phyloP scores from a whole-genome alignment of 148 eudicot species.

The Amaranthus cruentus region DNA sequence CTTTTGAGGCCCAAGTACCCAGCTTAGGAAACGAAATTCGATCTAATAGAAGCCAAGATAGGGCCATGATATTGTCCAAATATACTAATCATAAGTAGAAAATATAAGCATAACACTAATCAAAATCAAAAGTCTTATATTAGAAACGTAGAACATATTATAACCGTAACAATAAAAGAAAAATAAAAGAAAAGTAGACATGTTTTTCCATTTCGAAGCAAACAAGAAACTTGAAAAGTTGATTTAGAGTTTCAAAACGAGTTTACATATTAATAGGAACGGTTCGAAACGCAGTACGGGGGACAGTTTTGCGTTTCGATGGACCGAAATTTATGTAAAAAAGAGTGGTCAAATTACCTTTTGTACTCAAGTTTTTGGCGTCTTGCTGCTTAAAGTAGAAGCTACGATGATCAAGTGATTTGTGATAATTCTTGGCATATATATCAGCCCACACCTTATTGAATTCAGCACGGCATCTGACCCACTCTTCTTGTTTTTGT shows the following conservation, averaged over 20 bases:
- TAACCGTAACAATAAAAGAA: not conserved
- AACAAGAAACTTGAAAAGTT: not conserved
- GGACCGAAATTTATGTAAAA: not conserved
- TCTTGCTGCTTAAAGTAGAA: slow-evolving; percentile 98
- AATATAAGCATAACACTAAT: no score
- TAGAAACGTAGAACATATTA: no score
- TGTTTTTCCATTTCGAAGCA: not conserved
- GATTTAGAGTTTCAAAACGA: not conserved
- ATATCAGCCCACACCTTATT: slow-evolving; percentile 87
- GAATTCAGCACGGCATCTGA: slow-evolving; percentile 79
- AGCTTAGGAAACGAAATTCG: no score
- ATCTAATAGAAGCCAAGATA: no score
- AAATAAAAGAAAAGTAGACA: not conserved
- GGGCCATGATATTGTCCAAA: no score
- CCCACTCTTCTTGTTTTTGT: slow-evolving; percentile 96
- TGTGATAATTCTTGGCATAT: slow-evolving; percentile 83
- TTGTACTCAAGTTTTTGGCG: slow-evolving; percentile 77
- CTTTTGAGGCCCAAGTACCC: no score
- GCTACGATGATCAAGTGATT: slow-evolving; percentile 92
- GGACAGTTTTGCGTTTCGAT: no score
- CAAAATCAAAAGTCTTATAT: no score
- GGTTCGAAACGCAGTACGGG: no score
- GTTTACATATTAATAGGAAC: no score
- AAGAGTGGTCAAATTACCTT: slow-evolving; percentile 48
- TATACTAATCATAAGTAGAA: no score